phyloP scores from a whole-genome alignment of 2,329 filamentous ascomycete species.

The Leptographium flavum region DNA sequence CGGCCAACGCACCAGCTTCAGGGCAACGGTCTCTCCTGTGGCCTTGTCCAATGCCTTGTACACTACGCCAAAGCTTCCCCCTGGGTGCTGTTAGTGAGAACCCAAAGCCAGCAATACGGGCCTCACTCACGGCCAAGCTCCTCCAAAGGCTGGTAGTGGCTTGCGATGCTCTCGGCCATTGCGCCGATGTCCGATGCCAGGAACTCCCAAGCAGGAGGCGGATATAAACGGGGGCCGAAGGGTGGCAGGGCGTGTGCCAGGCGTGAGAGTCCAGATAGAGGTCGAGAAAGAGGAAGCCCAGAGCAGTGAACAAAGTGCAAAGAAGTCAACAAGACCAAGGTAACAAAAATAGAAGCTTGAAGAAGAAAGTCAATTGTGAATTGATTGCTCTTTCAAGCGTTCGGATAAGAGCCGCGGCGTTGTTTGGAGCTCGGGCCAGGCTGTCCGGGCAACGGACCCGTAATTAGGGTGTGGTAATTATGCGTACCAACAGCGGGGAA shows the following conservation, averaged over 20 bases:
- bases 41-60: conserved; percentile 90
- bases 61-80: conserved; percentile 89
- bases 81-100: conserved; percentile 25
- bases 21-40: conserved; percentile 86
- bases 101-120: neutral
- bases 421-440: conserved; percentile 12
- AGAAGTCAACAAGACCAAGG: conserved; percentile 7
- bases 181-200: conserved; percentile 6
- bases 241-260: neutral
- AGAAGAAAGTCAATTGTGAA: neutral
- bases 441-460: conserved; percentile 12
- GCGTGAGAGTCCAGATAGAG: neutral
- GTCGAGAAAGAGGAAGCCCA: neutral
- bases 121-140: conserved; percentile 73
- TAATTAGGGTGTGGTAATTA: neutral
- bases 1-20: conserved; percentile 66
- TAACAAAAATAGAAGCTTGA: neutral
- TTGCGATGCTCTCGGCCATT: conserved; percentile 56
- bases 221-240: neutral
- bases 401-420: neutral
- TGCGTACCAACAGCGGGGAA: neutral
- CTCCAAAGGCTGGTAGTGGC: conserved; percentile 87
- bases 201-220: neutral
- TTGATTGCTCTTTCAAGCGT: conserved; percentile 4
- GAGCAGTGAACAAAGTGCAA: conserved; percentile 1